Evolutionary conservation across 768 basidiomycete species (phyloP).

Genomic region (Tubosaeta sp.): DNA sequence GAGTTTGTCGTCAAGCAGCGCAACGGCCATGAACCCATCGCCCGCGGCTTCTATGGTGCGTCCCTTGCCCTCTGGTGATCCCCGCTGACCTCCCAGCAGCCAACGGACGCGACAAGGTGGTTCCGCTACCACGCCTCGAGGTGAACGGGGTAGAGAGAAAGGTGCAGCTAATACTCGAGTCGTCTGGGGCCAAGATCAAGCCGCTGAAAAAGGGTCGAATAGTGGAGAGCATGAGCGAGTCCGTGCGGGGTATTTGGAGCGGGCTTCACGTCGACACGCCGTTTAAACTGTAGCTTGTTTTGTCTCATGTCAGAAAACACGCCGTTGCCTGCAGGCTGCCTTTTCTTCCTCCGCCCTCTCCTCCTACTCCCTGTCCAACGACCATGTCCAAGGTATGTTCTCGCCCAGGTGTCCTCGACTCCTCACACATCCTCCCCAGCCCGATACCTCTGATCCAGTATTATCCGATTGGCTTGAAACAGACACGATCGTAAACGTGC

Average conservation of each 20-base stretch:
- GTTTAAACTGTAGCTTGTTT: conserved; percentile 37
- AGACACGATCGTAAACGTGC: conserved; percentile 27
- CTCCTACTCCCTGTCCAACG: conserved; percentile 5
- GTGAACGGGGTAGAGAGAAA: conserved; percentile 73
- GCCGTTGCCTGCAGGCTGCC: conserved; percentile 28
- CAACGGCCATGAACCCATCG: conserved; percentile 70
- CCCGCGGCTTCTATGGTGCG: conserved; percentile 78
- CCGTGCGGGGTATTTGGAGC: conserved; percentile 86
- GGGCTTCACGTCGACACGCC: conserved; percentile 79
- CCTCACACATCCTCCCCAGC: background rate
- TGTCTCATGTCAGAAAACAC: conserved; percentile 30
- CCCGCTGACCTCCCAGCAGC: conserved; percentile 42
- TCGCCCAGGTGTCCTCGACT: background rate
- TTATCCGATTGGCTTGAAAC: conserved; percentile 23
- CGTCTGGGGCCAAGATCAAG: conserved; percentile 83
- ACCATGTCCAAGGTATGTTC: conserved; percentile 8
- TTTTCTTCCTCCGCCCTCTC: background rate
- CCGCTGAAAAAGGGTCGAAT: conserved; percentile 60
- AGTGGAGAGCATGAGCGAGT: conserved; percentile 76
- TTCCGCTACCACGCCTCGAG: conserved; percentile 72
- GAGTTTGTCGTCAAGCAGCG: conserved; percentile 81
- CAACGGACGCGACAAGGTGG: conserved; percentile 85
- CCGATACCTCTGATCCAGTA: conserved; percentile 6
- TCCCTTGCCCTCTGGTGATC: background rate
- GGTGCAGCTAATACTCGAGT: conserved; percentile 77